phyloP scores from a whole-genome alignment of 1,139 yeast species.

The Blastobotrys illinoisensis region DNA sequence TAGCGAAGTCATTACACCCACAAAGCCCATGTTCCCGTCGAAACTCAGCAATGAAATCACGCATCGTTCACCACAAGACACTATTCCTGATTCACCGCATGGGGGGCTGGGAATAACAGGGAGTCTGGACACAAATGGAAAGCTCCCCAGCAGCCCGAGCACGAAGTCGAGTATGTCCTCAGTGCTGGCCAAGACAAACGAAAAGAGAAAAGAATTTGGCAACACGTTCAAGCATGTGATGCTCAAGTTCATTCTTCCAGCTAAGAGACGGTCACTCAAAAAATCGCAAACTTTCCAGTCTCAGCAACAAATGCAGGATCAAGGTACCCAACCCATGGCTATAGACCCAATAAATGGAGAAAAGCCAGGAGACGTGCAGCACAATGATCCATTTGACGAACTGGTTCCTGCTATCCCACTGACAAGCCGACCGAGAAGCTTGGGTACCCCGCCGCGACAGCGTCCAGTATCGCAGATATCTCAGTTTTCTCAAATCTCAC shows the following conservation, averaged over 20 bases:
- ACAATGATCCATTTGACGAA: not conserved
- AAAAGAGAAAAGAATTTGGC: constrained; percentile 11
- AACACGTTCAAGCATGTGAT: constrained; percentile 16
- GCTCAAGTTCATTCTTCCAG: constrained; percentile 15
- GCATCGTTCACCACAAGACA: not conserved
- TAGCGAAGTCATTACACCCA: not conserved
- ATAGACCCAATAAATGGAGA: not conserved
- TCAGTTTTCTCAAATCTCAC: constrained; percentile 52
- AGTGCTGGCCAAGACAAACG: constrained; percentile 11
- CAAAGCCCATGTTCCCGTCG: not conserved
- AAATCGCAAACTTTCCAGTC: not conserved
- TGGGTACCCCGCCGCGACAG: constrained; percentile 23
- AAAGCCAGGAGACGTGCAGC: not conserved
- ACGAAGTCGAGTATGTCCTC: constrained; percentile 14
- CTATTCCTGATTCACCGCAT: not conserved
- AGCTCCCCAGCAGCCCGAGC: constrained; percentile 12
- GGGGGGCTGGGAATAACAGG: not conserved
- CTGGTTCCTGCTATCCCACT: not conserved
- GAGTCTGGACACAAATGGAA: constrained; percentile 4
- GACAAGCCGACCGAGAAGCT: not conserved
- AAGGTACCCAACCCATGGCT: not conserved
- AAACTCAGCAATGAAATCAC: not conserved
- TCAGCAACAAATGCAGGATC: not conserved
- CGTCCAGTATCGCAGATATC: constrained; percentile 67
- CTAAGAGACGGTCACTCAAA: not conserved